Evolutionary conservation across 73 alveolate species (phyloP), one percentile per base, ranked within the genome.

Genomic region (Paramecium octaurelia): DNA sequence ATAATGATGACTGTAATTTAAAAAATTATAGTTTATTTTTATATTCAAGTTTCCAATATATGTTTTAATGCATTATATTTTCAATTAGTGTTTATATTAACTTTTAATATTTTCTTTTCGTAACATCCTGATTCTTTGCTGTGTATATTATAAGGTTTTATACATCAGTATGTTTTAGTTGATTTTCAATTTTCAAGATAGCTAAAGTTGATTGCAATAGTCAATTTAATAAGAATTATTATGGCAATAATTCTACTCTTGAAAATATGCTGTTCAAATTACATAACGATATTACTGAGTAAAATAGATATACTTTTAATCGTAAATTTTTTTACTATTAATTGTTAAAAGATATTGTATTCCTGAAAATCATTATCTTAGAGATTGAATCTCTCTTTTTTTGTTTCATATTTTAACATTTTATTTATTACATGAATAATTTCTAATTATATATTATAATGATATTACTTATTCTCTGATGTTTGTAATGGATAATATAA

Each of bases 1-100:
- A 76, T 92, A 95, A 93, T 64, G 95, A 95, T 48, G 96, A 95
- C 73, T 96, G 94, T 3, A 95, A 93, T 73, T 95, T 93, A 0
- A 71, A 57, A 3, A 75, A 11, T 50, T 60, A 92, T 86, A 46
- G 95, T 11, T 87, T 96, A 83, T 97, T 96, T 95, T 85, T 96
- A 21, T 92, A 97, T 29, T 85, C 99, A 29, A 95, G 93, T 69
- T 92, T 95, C 38, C 97, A 98, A 95, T 97, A 97, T 89, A 90
- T 98, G 58, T 90, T 87, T 11, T 86, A 92, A 24, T 96, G 98
- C 77, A 57, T 98, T 36, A 97, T 98, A 11, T 98, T 96, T 93
- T 93, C 98, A 42, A 97, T 97, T 88, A n/a, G n/a, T n/a, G n/a
- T n/a, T n/a, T n/a, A n/a, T n/a, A n/a, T n/a, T n/a, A n/a, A n/a